A percentile compares a stretch with the other conserved stretches of the same genome.
Evolutionary conservation across 2,329 filamentous ascomycete genomes (phyloP).

Genomic region (Akanthomyces uredinophilus): DNA sequence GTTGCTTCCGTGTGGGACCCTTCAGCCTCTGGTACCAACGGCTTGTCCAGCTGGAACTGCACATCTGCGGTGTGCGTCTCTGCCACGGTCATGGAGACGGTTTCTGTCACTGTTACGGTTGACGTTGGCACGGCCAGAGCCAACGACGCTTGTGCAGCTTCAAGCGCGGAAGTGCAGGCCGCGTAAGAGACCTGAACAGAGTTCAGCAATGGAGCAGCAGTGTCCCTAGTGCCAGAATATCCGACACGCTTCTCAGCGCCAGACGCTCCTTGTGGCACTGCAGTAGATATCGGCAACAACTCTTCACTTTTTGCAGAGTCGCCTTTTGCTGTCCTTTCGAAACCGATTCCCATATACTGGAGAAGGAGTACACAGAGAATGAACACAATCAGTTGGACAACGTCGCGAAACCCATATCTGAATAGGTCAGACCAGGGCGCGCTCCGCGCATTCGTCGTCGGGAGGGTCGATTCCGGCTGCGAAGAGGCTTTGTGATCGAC

Average conservation of each 20-base stretch:
- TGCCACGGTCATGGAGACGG: conserved; percentile 22
- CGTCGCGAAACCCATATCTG: conserved; percentile 1
- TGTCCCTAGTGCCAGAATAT: background rate
- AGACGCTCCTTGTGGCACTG: background rate
- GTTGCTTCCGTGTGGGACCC: background rate
- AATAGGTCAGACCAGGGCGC: background rate
- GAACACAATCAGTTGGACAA: conserved; percentile 2
- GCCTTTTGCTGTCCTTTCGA: background rate
- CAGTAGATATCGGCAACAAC: background rate
- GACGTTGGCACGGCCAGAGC: background rate
- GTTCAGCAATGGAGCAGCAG: background rate
- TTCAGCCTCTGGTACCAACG: conserved; percentile 18
- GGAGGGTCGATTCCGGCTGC: background rate
- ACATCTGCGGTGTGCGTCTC: conserved; percentile 1
- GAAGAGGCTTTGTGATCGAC: background rate
- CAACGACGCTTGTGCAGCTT: conserved; percentile 18
- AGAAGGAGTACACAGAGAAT: conserved; percentile 9
- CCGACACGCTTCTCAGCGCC: background rate
- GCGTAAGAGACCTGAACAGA: conserved; percentile 21
- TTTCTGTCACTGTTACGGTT: conserved; percentile 31
- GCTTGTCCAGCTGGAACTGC: background rate
- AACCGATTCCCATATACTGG: conserved; percentile 6
- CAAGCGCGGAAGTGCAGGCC: conserved; percentile 19
- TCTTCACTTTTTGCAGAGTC: background rate
- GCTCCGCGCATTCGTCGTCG: background rate